phyloP scores from a whole-genome alignment of 2,329 filamentous ascomycete species.

The Aspergillus sp. region DNA sequence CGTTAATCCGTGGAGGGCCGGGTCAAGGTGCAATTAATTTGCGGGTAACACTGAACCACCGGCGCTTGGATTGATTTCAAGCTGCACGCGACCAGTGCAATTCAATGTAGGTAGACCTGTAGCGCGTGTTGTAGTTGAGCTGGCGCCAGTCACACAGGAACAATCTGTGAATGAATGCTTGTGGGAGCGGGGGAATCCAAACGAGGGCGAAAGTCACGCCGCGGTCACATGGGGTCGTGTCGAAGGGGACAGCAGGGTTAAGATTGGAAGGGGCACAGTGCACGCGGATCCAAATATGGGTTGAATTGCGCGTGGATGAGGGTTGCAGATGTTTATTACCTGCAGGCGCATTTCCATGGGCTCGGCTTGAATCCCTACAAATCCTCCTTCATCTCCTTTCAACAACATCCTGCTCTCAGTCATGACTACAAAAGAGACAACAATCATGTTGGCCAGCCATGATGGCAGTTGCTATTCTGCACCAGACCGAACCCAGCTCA shows the following conservation, averaged over 20 bases:
- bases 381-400: background rate
- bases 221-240: constrained; percentile 6
- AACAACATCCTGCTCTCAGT: background rate
- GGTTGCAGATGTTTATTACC: background rate
- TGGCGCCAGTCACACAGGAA: background rate
- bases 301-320: background rate
- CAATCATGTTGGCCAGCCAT: background rate
- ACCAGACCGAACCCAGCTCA: background rate
- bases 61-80: background rate
- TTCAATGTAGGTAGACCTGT: background rate
- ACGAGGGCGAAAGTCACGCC: background rate
- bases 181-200: background rate
- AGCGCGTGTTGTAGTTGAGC: background rate
- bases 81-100: background rate
- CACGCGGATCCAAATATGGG: constrained; percentile 4
- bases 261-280: background rate
- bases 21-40: constrained; percentile 7
- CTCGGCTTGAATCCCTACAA: background rate
- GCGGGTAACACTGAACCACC: background rate
- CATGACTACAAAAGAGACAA: background rate
- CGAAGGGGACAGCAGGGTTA: background rate
- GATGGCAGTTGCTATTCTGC: background rate
- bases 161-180: background rate
- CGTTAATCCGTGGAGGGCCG: constrained; percentile 24
- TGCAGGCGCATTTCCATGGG: background rate